phyloP scores from a whole-genome alignment of 179 eudicot species.

The Silene coronaria region DNA sequence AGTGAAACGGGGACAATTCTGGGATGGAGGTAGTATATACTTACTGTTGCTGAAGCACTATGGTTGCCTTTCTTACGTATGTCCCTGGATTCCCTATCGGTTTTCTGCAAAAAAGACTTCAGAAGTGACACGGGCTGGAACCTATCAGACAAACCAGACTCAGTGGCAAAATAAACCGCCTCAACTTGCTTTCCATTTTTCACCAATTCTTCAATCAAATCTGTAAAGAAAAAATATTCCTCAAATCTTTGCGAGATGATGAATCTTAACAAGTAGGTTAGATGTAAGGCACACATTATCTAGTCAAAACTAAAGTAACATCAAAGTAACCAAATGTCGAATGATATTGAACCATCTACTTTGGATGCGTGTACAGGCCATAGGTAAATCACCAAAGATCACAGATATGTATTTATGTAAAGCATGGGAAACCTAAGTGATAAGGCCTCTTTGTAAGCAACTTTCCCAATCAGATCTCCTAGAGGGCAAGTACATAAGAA shows the following conservation, averaged over 20 bases:
- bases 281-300: background rate
- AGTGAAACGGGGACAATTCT: background rate
- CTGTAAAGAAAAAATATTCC: constrained; percentile 22
- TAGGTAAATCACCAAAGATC: background rate
- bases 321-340: background rate
- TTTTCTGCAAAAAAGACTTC: constrained; percentile 31
- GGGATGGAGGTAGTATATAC: constrained; percentile 1
- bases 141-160: constrained; percentile 43
- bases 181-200: constrained; percentile 49
- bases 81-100: constrained; percentile 27
- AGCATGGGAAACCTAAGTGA: too few species aligned
- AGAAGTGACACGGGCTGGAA: constrained; percentile 44
- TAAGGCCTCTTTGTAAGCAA: too few species aligned
- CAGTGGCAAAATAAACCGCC: constrained; percentile 45
- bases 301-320: background rate
- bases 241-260: constrained; percentile 4
- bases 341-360: background rate
- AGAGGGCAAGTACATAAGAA: too few species aligned
- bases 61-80: constrained; percentile 35
- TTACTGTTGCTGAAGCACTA: constrained; percentile 26
- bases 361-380: background rate
- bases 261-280: background rate
- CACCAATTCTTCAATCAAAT: constrained; percentile 44
- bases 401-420: background rate
- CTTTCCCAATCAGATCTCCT: too few species aligned